Evolutionary conservation across 306 rosid species (phyloP).

Genomic region (Prunus davidiana): DNA sequence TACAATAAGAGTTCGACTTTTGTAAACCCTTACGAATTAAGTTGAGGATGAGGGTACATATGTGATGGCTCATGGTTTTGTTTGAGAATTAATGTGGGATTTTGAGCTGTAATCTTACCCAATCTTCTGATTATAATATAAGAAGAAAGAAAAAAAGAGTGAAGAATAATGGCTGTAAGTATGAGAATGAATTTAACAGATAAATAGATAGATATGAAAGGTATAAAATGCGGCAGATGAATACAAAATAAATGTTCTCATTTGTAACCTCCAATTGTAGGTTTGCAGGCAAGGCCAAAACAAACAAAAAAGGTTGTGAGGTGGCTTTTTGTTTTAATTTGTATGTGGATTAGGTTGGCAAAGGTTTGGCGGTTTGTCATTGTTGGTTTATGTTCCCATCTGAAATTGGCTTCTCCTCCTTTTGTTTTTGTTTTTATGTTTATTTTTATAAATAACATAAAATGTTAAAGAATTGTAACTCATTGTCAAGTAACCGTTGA

Average conservation of each 20-base stretch:
- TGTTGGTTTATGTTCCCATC: constrained; percentile 2
- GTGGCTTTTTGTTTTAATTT: constrained; percentile 7
- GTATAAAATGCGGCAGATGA: neutral
- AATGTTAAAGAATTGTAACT: no score
- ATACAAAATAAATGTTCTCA: neutral
- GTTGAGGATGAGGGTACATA: no score
- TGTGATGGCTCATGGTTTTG: neutral
- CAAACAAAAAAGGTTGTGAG: neutral
- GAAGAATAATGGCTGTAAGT: neutral
- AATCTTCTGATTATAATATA: neutral
- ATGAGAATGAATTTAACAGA: neutral
- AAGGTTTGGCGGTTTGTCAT: constrained; percentile 7
- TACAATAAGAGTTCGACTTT: no score
- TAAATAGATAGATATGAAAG: neutral
- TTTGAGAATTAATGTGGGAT: neutral
- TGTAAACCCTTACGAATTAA: no score
- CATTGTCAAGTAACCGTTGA: no score
- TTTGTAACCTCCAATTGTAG: neutral
- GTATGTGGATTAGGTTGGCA: constrained; percentile 3
- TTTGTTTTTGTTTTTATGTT: no score
- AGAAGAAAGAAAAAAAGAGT: neutral
- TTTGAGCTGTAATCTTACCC: neutral
- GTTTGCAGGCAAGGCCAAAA: neutral
- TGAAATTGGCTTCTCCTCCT: no score
- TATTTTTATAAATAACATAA: no score